Percentiles rank a stretch among this genome's conserved stretches.
Conservation (phyloP, 441 rosid genomes). For the Populus hybrid region DNA sequence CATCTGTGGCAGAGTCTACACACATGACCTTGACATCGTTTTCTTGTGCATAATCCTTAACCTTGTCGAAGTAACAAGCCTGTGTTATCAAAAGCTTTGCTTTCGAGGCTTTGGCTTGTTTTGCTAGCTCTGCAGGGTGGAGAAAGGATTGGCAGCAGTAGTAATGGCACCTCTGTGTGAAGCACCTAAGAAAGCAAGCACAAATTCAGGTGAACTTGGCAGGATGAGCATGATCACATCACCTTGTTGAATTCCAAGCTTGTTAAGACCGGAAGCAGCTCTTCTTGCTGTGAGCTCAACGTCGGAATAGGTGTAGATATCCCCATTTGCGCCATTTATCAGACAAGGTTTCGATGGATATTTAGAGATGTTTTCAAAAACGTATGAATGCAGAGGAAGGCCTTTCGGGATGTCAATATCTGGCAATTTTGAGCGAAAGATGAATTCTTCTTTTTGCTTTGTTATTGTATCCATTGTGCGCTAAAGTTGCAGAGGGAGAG, state of each 20-base stretch:
- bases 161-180: constrained; percentile 48
- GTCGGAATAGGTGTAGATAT: constrained; percentile 33
- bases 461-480: constrained; percentile 33
- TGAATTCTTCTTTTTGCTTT: constrained; percentile 26
- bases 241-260: constrained; percentile 46
- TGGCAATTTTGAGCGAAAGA: constrained; percentile 59
- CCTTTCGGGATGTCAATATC: constrained; percentile 52
- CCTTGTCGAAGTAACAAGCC: constrained; percentile 38
- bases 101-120: constrained; percentile 43
- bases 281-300: constrained; percentile 48
- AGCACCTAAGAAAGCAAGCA: constrained; percentile 57
- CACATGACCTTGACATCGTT: constrained; percentile 33
- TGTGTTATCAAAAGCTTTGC: constrained; percentile 55
- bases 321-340: constrained; percentile 51
- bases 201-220: constrained; percentile 53
- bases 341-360: constrained; percentile 40
- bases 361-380: constrained; percentile 26
- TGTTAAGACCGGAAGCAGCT: constrained; percentile 53
- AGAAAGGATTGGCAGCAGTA: constrained; percentile 67
- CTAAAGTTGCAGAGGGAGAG: background rate
- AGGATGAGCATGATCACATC: constrained; percentile 67
- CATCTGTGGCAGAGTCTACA: constrained; percentile 37
- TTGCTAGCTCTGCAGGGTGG: constrained; percentile 54
- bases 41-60: constrained; percentile 30
- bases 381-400: constrained; percentile 21